Conservation (phyloP, 371 early-diverging fungal species). For the Dichotomocladium elegans region DNA sequence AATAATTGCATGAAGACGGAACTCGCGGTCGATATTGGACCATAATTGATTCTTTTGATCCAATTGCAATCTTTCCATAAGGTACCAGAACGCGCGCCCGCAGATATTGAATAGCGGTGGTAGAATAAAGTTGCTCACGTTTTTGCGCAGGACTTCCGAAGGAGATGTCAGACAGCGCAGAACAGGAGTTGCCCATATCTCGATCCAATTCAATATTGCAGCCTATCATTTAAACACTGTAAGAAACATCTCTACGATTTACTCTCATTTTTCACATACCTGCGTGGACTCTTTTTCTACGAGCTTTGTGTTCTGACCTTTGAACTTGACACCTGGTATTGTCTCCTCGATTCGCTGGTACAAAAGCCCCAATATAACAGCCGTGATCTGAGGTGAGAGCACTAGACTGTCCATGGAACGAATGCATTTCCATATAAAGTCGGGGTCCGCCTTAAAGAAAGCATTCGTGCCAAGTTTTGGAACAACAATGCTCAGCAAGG, state of each 20-base stretch:
- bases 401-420: conserved; percentile 59
- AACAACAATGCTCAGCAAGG: conserved; percentile 63
- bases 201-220: conserved; percentile 24
- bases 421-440: conserved; percentile 54
- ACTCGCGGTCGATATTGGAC: conserved; percentile 6
- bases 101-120: conserved; percentile 35
- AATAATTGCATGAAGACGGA: conserved; percentile 41
- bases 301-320: conserved; percentile 33
- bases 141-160: conserved; percentile 36
- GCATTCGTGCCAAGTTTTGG: conserved; percentile 52
- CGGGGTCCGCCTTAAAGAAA: conserved; percentile 51
- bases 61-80: conserved; percentile 26
- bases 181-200: conserved; percentile 34
- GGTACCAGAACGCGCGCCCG: conserved; percentile 38
- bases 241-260: too few relatives aligned
- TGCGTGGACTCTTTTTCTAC: conserved; percentile 13
- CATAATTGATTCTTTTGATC: conserved; percentile 14
- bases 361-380: conserved; percentile 27
- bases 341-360: conserved; percentile 35
- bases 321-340: conserved; percentile 27
- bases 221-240: background rate
- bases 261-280: background rate
- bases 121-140: conserved; percentile 29
- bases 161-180: conserved; percentile 30
- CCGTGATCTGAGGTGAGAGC: conserved; percentile 64